Base-by-base conservation (phyloP, 2,329 filamentous ascomycete genomes). In the Fusarium hostae region DNA sequence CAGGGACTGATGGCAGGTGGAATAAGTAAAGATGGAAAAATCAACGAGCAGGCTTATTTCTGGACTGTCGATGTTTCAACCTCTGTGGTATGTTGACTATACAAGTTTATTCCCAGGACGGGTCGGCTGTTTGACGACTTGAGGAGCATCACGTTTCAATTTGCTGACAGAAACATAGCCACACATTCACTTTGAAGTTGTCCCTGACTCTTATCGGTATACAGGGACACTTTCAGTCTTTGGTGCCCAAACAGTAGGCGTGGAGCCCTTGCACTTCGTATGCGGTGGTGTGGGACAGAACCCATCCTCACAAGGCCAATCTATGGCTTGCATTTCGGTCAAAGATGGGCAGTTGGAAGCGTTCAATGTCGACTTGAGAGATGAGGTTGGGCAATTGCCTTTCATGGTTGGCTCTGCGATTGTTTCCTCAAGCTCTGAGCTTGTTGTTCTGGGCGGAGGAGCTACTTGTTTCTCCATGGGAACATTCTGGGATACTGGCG, bases 401-500 rank as follows among this genome's bases (percentile, higher is more conserved):
- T 84, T 97, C 9, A 85, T 97, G 54, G 85, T 94, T 55, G 94
- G 95, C 4, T 87, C 90, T 60, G 90, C 90, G 8, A 83, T 87
- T 11, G 80, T 87, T 18, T 77, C 82, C 32, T 81, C 86, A 2
- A 81, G 83, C 44, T 81, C 84, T 34, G 81, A 86, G 22, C 75
- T 94, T 6, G 76, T 93, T 13, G 82, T 97, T 11, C 80, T 92
- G 51, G 94, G 94, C 3, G 95, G 95, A 20, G 95, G 94, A 40
- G 94, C 92, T 20, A 93, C 94, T 0, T 97, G 94, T 79, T 97
- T 97, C 83, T 94, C 93, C 0, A 97, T 97, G 86, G 94, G 94
- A 3, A 93, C 92, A 10, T 94, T 89, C 76, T 97, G 93, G 93
- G 95, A 94, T 55, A 85, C 86, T 35, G 89, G 89, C 3, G 83